Evolutionary conservation across 2,329 filamentous ascomycete species (phyloP).

Genomic region (Trichoderma simmonsii): DNA sequence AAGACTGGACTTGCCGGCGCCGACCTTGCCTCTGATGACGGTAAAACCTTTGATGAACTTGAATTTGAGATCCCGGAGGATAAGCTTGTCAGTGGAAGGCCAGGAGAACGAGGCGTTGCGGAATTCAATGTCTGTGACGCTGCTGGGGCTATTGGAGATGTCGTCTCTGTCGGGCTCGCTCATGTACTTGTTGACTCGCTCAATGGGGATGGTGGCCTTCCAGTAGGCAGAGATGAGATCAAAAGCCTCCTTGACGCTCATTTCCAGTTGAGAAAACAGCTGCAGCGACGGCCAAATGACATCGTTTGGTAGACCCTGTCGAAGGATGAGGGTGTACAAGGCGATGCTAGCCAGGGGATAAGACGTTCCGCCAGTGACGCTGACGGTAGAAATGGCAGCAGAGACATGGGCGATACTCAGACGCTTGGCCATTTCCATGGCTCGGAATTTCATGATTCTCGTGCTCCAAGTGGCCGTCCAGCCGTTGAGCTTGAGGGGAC

Average conservation of each 20-base stretch:
- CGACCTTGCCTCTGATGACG: slow-evolving; percentile 57
- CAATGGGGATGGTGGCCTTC: slow-evolving; percentile 79
- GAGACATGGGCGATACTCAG: slow-evolving; percentile 36
- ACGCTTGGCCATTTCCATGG: slow-evolving; percentile 36
- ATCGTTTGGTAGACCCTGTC: slow-evolving; percentile 68
- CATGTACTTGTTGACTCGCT: slow-evolving; percentile 84
- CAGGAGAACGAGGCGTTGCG: slow-evolving; percentile 71
- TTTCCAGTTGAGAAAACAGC: slow-evolving; percentile 73
- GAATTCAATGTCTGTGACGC: slow-evolving; percentile 48
- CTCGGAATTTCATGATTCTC: slow-evolving; percentile 36
- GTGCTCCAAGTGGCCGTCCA: slow-evolving; percentile 39
- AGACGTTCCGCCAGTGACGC: slow-evolving; percentile 66
- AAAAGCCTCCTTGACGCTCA: slow-evolving; percentile 70
- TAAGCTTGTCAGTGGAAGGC: slow-evolving; percentile 61
- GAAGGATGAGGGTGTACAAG: slow-evolving; percentile 71
- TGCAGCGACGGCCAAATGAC: slow-evolving; percentile 84
- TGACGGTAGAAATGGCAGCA: slow-evolving; percentile 61
- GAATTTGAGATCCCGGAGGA: slow-evolving; percentile 47
- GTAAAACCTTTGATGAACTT: slow-evolving; percentile 50
- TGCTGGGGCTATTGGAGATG: slow-evolving; percentile 35
- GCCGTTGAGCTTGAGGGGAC: slow-evolving; percentile 53
- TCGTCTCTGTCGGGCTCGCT: slow-evolving; percentile 72
- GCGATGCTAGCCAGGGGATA: slow-evolving; percentile 81
- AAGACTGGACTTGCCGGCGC: slow-evolving; percentile 59
- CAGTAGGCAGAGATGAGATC: slow-evolving; percentile 71